A percentile compares a stretch with the other conserved stretches of the same genome.
Conservation (phyloP, 805 yeast species). For the Debaryomyces hansenii region DNA sequence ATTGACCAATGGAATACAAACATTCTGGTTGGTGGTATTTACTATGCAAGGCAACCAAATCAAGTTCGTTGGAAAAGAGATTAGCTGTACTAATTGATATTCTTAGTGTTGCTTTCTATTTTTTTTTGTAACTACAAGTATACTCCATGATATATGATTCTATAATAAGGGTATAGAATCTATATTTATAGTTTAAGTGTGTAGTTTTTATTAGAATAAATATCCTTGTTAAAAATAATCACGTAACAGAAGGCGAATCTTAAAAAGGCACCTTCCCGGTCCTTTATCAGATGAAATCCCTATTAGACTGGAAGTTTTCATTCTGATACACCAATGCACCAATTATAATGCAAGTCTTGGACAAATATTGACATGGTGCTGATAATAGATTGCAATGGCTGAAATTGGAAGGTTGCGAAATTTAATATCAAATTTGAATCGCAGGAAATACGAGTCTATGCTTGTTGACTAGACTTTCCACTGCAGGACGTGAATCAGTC, state of each 20-base stretch:
- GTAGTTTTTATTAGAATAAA: no score
- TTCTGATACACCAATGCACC: no score
- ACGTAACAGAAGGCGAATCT: no score
- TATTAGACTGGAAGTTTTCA: no score
- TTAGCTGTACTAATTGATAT: conserved; percentile 14
- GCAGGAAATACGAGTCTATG: no score
- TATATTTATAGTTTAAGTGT: background rate
- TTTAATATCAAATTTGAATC: background rate
- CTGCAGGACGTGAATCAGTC: no score
- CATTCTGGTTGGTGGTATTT: conserved; percentile 63
- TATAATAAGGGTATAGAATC: conserved; percentile 1
- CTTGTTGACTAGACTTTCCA: no score
- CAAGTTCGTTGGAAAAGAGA: conserved; percentile 61
- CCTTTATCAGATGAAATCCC: no score
- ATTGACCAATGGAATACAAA: conserved; percentile 70
- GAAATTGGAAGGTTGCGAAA: background rate
- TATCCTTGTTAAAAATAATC: no score
- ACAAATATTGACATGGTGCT: no score
- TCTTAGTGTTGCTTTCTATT: background rate
- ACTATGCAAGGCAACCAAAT: conserved; percentile 49
- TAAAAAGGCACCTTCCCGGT: no score
- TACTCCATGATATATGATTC: background rate
- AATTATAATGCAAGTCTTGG: no score
- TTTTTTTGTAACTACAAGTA: background rate
- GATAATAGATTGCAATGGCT: background rate